Evolutionary conservation across 768 basidiomycete genomes (phyloP).

Genomic region (Tylopilus cervinicoccineus): DNA sequence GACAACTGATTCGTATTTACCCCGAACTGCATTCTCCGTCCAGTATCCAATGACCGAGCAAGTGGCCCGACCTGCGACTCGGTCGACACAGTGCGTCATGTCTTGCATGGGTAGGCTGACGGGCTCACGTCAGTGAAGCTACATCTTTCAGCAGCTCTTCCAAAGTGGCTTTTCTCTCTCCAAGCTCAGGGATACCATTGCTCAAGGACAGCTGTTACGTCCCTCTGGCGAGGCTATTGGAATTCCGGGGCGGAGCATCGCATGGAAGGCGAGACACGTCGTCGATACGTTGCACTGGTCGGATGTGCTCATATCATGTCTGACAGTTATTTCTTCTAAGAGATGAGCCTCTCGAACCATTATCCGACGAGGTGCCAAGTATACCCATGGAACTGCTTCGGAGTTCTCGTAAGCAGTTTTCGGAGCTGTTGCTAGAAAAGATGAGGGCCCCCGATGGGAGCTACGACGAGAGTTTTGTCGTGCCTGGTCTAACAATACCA

Average conservation of each 20-base stretch:
- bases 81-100: conserved; percentile 24
- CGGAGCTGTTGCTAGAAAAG: conserved; percentile 55
- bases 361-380: conserved; percentile 35
- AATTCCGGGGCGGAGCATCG: conserved; percentile 72
- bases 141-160: conserved; percentile 45
- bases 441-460: conserved; percentile 85
- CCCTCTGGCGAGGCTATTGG: conserved; percentile 39
- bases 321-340: conserved; percentile 65
- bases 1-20: too few relatives aligned
- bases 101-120: neutral
- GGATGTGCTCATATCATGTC: conserved; percentile 18
- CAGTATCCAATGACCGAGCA: conserved; percentile 26
- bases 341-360: conserved; percentile 58
- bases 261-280: conserved; percentile 65
- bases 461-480: conserved; percentile 62
- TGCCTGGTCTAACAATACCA: conserved; percentile 47
- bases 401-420: conserved; percentile 52
- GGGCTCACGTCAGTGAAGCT: conserved; percentile 26
- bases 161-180: conserved; percentile 50
- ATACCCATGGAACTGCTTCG: conserved; percentile 43
- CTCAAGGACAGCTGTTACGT: conserved; percentile 56
- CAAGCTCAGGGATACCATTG: conserved; percentile 63
- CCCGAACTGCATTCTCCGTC: neutral
- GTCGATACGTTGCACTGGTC: conserved; percentile 12
- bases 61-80: conserved; percentile 21